phyloP scores from a whole-genome alignment of 2,329 filamentous ascomycete genomes.

The Clathrospora elynae region DNA sequence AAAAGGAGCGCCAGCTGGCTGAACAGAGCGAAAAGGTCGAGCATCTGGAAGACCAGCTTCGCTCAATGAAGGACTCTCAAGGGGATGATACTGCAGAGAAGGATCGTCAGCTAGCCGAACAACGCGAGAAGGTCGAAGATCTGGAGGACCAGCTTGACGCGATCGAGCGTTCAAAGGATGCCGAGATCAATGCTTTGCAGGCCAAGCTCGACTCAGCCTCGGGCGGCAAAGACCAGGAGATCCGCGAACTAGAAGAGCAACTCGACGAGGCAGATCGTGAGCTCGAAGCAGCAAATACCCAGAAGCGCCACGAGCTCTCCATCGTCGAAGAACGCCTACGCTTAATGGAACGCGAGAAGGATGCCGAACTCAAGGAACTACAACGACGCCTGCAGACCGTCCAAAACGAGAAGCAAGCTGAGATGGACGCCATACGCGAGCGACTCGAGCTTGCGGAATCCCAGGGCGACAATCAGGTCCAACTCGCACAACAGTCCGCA shows the following conservation, averaged over 20 bases:
- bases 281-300: conserved; percentile 30
- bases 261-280: conserved; percentile 45
- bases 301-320: conserved; percentile 40
- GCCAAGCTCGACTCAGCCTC: conserved; percentile 49
- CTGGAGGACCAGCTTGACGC: conserved; percentile 39
- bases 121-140: conserved; percentile 42
- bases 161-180: conserved; percentile 45
- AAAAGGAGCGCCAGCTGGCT: conserved; percentile 38
- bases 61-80: conserved; percentile 29
- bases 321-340: conserved; percentile 41
- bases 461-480: conserved; percentile 48
- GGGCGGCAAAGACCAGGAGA: conserved; percentile 50
- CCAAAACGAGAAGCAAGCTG: conserved; percentile 45
- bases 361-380: conserved; percentile 44
- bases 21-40: conserved; percentile 43
- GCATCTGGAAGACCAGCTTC: conserved; percentile 41
- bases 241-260: conserved; percentile 56
- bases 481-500: conserved; percentile 49
- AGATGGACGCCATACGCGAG: conserved; percentile 49
- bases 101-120: conserved; percentile 38
- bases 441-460: conserved; percentile 50
- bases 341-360: conserved; percentile 43
- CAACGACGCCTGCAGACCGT: conserved; percentile 41
- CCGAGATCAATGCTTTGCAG: conserved; percentile 51
- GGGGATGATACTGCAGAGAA: conserved; percentile 33